Conservation (phyloP, 768 basidiomycete genomes). For the Russula dissimulans region DNA sequence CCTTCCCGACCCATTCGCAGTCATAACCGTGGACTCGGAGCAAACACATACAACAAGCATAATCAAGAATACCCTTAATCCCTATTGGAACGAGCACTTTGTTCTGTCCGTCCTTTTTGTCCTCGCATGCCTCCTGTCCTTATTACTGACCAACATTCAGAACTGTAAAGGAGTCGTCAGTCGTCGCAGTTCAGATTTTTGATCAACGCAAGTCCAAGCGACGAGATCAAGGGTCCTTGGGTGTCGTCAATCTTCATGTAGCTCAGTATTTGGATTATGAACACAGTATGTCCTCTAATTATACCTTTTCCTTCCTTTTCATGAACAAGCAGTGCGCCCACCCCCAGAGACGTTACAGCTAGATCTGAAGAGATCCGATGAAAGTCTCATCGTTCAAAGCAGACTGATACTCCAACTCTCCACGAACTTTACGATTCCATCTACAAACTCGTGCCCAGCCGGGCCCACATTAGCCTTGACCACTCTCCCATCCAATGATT, state of each 20-base stretch:
- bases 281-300: slow-evolving; percentile 56
- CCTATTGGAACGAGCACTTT: slow-evolving; percentile 98
- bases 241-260: slow-evolving; percentile 91
- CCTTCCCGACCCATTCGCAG: slow-evolving; percentile 95
- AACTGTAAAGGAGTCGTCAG: slow-evolving; percentile 96
- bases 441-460: slow-evolving; percentile 74
- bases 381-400: slow-evolving; percentile 94
- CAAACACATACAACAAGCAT: slow-evolving; percentile 96
- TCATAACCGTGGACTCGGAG: slow-evolving; percentile 96
- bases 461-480: slow-evolving; percentile 47
- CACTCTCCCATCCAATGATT: slow-evolving; percentile 51
- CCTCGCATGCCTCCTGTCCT: not conserved
- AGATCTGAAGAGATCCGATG: slow-evolving; percentile 98
- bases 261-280: slow-evolving; percentile 87
- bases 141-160: slow-evolving; percentile 32
- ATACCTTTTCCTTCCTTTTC: not conserved
- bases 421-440: slow-evolving; percentile 79
- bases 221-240: slow-evolving; percentile 95
- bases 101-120: slow-evolving; percentile 64
- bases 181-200: slow-evolving; percentile 96
- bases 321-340: not conserved
- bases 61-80: slow-evolving; percentile 91
- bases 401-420: slow-evolving; percentile 95
- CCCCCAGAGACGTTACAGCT: slow-evolving; percentile 80
- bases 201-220: slow-evolving; percentile 99